These are phyloP conservation scores for Vachellia pachyceras DNA, from an alignment of 306 rosid genomes.

Conservation along the genomic window DNA sequence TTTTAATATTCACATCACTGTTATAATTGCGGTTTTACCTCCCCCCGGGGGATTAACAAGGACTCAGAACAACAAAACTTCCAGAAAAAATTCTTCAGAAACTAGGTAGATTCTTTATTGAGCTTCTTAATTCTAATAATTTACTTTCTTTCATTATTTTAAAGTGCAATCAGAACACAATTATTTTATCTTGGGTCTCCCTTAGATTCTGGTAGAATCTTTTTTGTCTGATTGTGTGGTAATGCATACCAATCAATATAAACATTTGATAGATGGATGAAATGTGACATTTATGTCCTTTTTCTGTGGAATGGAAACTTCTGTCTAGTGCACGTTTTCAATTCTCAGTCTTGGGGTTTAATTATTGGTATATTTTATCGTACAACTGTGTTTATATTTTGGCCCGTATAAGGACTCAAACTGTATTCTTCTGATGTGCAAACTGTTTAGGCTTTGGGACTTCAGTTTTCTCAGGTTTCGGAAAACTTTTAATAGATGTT, in stretches of 20 bases:
- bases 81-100: background rate
- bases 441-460: background rate
- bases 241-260: background rate
- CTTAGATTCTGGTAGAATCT: background rate
- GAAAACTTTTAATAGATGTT: background rate
- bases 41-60: too few relatives aligned
- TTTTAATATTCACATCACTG: background rate
- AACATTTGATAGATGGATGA: background rate
- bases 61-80: background rate
- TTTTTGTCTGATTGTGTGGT: background rate
- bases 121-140: background rate
- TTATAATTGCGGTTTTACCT: background rate
- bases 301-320: background rate
- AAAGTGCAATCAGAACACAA: background rate
- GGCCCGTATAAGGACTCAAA: background rate
- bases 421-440: background rate
- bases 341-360: background rate
- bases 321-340: background rate
- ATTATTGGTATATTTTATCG: background rate
- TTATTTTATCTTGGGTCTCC: background rate
- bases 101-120: background rate
- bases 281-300: background rate
- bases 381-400: background rate
- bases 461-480: conserved; percentile 13
- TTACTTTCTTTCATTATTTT: background rate